phyloP scores from a whole-genome alignment of 2,329 filamentous ascomycete genomes.

The Sclerotinia minor region DNA sequence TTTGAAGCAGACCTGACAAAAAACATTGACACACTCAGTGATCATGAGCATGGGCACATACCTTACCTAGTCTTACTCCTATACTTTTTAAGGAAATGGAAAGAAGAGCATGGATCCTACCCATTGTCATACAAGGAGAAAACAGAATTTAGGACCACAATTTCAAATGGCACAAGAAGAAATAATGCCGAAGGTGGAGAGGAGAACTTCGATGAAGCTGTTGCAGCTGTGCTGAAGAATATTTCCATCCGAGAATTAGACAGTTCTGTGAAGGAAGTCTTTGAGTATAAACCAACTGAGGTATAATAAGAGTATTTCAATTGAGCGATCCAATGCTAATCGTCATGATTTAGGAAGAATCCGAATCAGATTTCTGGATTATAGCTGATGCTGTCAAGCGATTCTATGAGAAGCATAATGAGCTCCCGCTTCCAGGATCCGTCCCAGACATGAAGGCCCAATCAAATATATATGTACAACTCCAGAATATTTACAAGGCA shows the following conservation, averaged over 20 bases:
- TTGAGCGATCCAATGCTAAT: conserved; percentile 33
- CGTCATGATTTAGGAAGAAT: conserved; percentile 46
- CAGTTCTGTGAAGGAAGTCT: conserved; percentile 72
- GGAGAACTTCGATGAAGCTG: conserved; percentile 95
- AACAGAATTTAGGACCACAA: conserved; percentile 71
- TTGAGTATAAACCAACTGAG: conserved; percentile 59
- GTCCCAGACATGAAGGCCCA: conserved; percentile 98
- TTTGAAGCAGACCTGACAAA: conserved; percentile 68
- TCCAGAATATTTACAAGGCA: conserved; percentile 90
- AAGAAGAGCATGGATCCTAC: conserved; percentile 64
- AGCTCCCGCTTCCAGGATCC: conserved; percentile 80
- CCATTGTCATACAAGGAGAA: conserved; percentile 84
- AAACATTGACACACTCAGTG: conserved; percentile 67
- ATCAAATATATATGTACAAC: conserved; percentile 81
- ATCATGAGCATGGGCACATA: conserved; percentile 86
- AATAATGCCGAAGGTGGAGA: conserved; percentile 82
- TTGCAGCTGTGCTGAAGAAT: conserved; percentile 83
- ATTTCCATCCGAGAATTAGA: conserved; percentile 68
- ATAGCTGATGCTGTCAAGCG: conserved; percentile 76
- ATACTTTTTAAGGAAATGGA: conserved; percentile 82
- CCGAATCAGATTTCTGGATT: conserved; percentile 74
- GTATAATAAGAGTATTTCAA: conserved; percentile 54
- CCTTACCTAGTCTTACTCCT: conserved; percentile 83
- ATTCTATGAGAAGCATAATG: conserved; percentile 72
- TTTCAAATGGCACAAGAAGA: conserved; percentile 66